phyloP scores from a whole-genome alignment of 2,329 filamentous ascomycete genomes.

The Apiospora kogelbergensis region DNA sequence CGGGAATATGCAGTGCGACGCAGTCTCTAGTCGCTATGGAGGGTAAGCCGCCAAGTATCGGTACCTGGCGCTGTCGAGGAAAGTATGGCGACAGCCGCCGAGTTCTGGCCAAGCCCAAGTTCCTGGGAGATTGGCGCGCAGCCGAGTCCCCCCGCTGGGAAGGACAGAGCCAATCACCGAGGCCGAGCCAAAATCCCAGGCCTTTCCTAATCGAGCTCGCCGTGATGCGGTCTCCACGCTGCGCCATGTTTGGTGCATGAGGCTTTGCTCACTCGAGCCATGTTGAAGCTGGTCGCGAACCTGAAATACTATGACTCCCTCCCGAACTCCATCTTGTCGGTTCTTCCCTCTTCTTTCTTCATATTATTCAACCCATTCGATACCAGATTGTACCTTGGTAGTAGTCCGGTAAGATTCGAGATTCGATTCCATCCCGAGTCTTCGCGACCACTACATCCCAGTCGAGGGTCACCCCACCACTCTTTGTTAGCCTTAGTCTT shows the following conservation, averaged over 20 bases:
- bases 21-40: not conserved
- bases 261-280: not conserved
- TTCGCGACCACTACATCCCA: not conserved
- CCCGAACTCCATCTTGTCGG: not conserved
- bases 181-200: not conserved
- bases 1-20: not conserved
- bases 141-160: not conserved
- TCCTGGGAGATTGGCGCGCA: not conserved
- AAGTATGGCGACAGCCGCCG: not conserved
- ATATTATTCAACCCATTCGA: not conserved
- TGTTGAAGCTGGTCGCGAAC: constrained; percentile 1
- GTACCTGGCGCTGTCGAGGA: not conserved
- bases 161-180: not conserved
- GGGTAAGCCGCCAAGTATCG: not conserved
- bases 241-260: constrained; percentile 9
- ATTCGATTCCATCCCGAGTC: not conserved
- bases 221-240: constrained; percentile 10
- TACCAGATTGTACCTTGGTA: not conserved
- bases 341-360: not conserved
- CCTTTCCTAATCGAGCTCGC: constrained; percentile 10
- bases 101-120: not conserved
- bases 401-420: not conserved
- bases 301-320: constrained; percentile 13
- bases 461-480: not conserved
- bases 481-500: not conserved